Conservation (phyloP, 805 yeast genomes). For the Hanseniaspora vineae region DNA sequence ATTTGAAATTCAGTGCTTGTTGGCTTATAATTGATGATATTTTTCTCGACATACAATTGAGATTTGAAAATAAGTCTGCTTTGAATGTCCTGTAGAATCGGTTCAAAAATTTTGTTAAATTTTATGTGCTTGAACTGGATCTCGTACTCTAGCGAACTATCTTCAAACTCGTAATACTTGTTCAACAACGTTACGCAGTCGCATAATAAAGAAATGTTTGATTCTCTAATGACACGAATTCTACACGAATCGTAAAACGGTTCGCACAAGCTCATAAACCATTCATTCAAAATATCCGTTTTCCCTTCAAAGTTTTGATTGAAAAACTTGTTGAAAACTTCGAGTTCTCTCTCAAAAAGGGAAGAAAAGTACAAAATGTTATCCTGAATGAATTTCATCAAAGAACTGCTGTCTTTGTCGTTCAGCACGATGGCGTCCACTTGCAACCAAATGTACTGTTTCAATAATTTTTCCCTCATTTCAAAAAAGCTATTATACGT, state of each 20-base stretch:
- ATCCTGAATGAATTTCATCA: conserved; percentile 51
- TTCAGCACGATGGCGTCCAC: conserved; percentile 19
- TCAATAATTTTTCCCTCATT: conserved; percentile 38
- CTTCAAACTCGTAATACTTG: conserved; percentile 54
- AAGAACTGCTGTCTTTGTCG: conserved; percentile 17
- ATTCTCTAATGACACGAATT: conserved; percentile 55
- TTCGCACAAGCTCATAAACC: conserved; percentile 56
- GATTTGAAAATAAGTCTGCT: conserved; percentile 68
- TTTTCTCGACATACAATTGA: conserved; percentile 58
- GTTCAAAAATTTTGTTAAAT: conserved; percentile 50
- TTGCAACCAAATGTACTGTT: conserved; percentile 28
- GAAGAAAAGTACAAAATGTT: conserved; percentile 48
- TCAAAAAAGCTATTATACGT: conserved; percentile 51
- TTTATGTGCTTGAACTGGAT: conserved; percentile 25
- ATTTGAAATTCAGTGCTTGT: conserved; percentile 54
- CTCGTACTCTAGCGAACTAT: conserved; percentile 21
- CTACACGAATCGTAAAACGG: conserved; percentile 67
- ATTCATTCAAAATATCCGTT: conserved; percentile 31
- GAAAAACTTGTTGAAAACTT: conserved; percentile 45
- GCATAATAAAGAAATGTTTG: conserved; percentile 54
- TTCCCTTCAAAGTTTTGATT: conserved; percentile 24
- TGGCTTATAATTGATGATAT: conserved; percentile 55
- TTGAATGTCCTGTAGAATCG: conserved; percentile 67
- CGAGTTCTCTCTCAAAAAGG: conserved; percentile 46
- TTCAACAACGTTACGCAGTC: conserved; percentile 61